A percentile compares a stretch with the other conserved stretches of the same genome.
Evolutionary conservation across 2,329 filamentous ascomycete genomes (phyloP).

Genomic region (Cladosporium sp.): DNA sequence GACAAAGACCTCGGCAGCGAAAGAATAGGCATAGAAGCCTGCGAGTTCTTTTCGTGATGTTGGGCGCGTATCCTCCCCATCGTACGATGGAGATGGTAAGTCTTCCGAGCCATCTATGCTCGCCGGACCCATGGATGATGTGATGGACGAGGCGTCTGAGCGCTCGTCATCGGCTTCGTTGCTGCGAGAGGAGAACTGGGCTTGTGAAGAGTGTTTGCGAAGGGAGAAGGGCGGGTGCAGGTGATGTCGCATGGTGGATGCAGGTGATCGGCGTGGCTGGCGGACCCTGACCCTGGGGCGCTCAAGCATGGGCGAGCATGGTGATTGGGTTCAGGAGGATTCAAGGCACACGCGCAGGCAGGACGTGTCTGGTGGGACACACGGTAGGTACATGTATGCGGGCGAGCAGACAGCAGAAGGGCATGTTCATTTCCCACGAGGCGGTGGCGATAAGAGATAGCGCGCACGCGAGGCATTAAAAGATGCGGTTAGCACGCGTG

Average conservation of each 20-base stretch:
- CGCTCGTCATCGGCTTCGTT: conserved; percentile 44
- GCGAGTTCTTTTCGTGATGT: conserved; percentile 83
- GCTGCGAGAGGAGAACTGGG: conserved; percentile 30
- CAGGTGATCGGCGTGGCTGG: not conserved
- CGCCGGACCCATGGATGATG: conserved; percentile 15
- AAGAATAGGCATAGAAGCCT: conserved; percentile 95
- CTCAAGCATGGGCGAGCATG: not conserved
- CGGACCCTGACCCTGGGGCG: not conserved
- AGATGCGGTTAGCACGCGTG: conserved; percentile 10
- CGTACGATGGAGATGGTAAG: conserved; percentile 54
- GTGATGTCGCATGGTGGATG: conserved; percentile 5
- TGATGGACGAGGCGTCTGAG: conserved; percentile 10
- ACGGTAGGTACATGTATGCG: not conserved
- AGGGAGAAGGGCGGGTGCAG: conserved; percentile 7
- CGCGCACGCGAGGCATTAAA: not conserved
- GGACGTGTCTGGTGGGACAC: not conserved
- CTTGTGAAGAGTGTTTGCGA: conserved; percentile 17
- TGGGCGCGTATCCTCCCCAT: conserved; percentile 79
- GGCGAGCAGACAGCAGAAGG: not conserved
- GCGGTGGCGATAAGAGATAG: conserved; percentile 14
- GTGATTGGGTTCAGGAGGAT: not conserved
- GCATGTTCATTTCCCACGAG: not conserved
- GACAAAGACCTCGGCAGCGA: conserved; percentile 93
- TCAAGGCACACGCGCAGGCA: not conserved
- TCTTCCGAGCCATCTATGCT: conserved; percentile 4